These are phyloP conservation scores for Hymenotorrendiella dingleyae DNA, from an alignment of 2,329 filamentous ascomycete genomes.

Conservation along the genomic window DNA sequence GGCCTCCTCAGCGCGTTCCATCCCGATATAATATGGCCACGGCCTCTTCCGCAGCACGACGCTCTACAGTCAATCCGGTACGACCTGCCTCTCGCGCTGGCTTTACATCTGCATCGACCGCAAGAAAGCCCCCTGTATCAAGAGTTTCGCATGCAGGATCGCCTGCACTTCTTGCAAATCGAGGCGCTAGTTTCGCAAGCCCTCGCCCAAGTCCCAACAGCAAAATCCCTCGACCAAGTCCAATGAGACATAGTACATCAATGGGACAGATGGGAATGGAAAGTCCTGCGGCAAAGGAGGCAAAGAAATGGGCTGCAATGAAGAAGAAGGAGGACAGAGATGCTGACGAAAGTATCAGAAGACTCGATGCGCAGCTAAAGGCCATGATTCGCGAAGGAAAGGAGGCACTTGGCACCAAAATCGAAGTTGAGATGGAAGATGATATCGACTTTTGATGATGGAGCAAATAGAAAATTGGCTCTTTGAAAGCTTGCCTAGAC, in stretches of 20 bases:
- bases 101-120: constrained; percentile 4
- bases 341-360: constrained; percentile 70
- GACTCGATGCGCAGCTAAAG: constrained; percentile 72
- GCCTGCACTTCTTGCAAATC: constrained; percentile 34
- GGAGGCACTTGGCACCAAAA: constrained; percentile 71
- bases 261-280: constrained; percentile 7
- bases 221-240: constrained; percentile 19
- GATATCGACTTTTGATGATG: constrained; percentile 10
- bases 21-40: constrained; percentile 24
- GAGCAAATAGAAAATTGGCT: constrained; percentile 2
- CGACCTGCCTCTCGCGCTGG: constrained; percentile 26
- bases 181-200: constrained; percentile 49
- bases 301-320: constrained; percentile 66
- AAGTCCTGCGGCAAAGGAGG: constrained; percentile 50
- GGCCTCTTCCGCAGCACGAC: constrained; percentile 19
- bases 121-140: constrained; percentile 29
- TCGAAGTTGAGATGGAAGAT: constrained; percentile 25
- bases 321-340: constrained; percentile 69
- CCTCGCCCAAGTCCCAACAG: constrained; percentile 36
- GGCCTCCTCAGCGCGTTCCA: constrained; percentile 10
- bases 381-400: constrained; percentile 87
- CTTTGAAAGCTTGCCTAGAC: constrained; percentile 39
- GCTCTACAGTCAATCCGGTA: constrained; percentile 5
- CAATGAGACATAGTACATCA: background rate
- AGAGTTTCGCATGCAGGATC: constrained; percentile 43